Conservation (phyloP, 495 filamentous ascomycete genomes). For the Penicillium paradoxum region DNA sequence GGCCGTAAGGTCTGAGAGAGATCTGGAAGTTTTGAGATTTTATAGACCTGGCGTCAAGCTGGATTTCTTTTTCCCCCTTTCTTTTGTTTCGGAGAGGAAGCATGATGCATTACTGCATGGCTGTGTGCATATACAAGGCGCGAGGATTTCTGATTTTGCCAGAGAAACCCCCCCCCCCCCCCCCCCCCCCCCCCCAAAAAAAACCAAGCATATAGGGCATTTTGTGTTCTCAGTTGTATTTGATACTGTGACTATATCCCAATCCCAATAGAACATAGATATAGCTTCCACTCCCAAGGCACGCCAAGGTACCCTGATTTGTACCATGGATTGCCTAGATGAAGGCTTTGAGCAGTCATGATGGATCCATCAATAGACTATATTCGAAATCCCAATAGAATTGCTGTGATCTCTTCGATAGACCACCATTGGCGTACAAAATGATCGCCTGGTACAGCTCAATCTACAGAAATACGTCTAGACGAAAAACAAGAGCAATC, state of each 20-base stretch:
- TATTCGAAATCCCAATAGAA: too few species aligned
- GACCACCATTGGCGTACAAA: too few species aligned
- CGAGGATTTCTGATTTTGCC: slow-evolving; percentile 2
- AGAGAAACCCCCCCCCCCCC: too few species aligned
- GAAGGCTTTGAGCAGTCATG: too few species aligned
- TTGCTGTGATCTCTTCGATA: too few species aligned
- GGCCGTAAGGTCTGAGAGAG: not conserved
- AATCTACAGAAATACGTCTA: not conserved
- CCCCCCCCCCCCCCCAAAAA: too few species aligned
- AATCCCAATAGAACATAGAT: too few species aligned
- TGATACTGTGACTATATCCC: not conserved
- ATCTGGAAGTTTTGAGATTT: not conserved
- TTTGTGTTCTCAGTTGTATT: not conserved
- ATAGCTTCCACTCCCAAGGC: too few species aligned
- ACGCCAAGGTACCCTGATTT: too few species aligned
- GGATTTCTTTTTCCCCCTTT: not conserved
- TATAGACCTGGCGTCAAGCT: not conserved
- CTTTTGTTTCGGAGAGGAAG: not conserved
- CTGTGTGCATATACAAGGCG: slow-evolving; percentile 7
- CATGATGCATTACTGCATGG: slow-evolving; percentile 2
- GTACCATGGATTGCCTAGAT: too few species aligned
- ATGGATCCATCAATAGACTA: too few species aligned
- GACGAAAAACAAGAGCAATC: slow-evolving; percentile 3
- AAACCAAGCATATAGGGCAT: not conserved
- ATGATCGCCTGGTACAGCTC: not conserved